Conservation (phyloP, 169 alveolate genomes). For the Pseudocohnilembus persalinus region DNA sequence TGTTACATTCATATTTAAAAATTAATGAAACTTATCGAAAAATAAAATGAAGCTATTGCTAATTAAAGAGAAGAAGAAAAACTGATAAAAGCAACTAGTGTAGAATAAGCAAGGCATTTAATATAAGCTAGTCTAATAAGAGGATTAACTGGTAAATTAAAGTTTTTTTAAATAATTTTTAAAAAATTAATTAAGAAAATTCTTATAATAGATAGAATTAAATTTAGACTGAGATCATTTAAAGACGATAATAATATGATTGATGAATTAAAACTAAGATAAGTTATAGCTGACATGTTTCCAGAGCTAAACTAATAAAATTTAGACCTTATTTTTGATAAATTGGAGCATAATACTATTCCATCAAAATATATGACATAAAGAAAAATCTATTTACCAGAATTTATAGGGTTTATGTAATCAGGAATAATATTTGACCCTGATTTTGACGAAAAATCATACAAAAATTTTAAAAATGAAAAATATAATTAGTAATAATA, state of each 20-base stretch:
- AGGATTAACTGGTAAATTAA: neutral
- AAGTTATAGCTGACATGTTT: neutral
- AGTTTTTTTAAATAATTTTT: too few relatives aligned
- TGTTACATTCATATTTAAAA: neutral
- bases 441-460: too few relatives aligned
- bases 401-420: too few relatives aligned
- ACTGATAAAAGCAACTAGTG: too few relatives aligned
- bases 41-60: neutral
- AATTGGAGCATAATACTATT: neutral
- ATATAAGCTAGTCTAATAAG: neutral
- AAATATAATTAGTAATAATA: too few relatives aligned
- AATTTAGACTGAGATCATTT: too few relatives aligned
- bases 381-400: neutral
- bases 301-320: neutral
- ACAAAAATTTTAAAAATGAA: too few relatives aligned
- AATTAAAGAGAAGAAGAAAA: neutral
- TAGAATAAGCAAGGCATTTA: neutral
- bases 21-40: neutral
- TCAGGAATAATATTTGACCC: neutral
- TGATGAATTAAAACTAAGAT: neutral
- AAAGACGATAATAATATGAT: neutral
- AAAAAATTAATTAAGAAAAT: too few relatives aligned
- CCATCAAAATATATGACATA: neutral
- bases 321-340: neutral
- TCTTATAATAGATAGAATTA: neutral